Conservation (phyloP, 768 basidiomycete genomes). For the Lactifluus pinguis region DNA sequence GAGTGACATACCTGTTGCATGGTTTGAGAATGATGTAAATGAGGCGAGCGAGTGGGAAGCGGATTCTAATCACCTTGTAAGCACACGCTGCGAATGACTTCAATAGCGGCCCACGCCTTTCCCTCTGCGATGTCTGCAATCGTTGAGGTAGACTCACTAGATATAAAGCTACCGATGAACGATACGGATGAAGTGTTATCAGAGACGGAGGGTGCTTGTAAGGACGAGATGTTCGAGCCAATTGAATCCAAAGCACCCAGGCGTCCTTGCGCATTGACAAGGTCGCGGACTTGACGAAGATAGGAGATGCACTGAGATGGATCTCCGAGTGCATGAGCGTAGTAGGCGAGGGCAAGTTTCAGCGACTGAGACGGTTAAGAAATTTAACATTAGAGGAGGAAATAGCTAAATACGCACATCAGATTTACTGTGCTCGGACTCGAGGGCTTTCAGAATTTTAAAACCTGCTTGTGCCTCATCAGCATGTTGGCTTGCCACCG, state of each 20-base stretch:
- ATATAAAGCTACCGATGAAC: constrained; percentile 41
- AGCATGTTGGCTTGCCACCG: constrained; percentile 5
- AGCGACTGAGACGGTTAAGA: constrained; percentile 41
- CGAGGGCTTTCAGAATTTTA: constrained; percentile 13
- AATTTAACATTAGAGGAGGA: constrained; percentile 5
- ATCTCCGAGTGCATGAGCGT: constrained; percentile 66
- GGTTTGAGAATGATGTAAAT: neutral
- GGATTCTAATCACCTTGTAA: constrained; percentile 50
- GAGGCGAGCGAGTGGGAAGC: neutral
- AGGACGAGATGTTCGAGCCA: constrained; percentile 32
- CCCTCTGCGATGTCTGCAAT: constrained; percentile 57
- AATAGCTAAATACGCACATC: constrained; percentile 38
- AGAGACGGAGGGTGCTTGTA: constrained; percentile 30
- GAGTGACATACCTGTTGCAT: constrained; percentile 57
- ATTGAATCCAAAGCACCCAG: constrained; percentile 38
- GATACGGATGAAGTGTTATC: constrained; percentile 34
- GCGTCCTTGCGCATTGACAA: constrained; percentile 46
- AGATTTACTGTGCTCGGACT: constrained; percentile 13
- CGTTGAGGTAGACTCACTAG: constrained; percentile 32
- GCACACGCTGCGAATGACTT: constrained; percentile 68
- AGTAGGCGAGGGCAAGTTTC: constrained; percentile 63
- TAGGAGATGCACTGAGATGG: constrained; percentile 55
- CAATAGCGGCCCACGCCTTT: constrained; percentile 61
- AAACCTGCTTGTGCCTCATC: constrained; percentile 10
- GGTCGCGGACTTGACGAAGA: constrained; percentile 44